phyloP scores from a whole-genome alignment of 176 grass and related monocot species.

The Bothriochloa decipiens region DNA sequence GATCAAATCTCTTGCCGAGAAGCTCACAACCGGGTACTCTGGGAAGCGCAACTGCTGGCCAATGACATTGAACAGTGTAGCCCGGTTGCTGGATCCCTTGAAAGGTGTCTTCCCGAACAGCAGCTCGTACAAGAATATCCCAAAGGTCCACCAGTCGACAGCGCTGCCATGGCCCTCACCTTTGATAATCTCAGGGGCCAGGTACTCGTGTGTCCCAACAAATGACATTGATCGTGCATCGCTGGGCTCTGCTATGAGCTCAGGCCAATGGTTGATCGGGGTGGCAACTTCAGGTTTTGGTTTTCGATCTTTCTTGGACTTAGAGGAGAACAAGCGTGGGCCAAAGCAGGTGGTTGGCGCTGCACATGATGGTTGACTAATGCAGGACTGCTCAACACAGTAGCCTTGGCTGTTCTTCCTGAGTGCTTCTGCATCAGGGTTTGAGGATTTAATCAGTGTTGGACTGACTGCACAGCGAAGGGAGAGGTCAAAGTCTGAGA shows the following conservation, averaged over 20 bases:
- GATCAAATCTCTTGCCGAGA: constrained; percentile 57
- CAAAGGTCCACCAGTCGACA: constrained; percentile 72
- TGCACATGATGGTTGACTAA: constrained; percentile 52
- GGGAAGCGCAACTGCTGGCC: constrained; percentile 65
- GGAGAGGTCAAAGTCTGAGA: constrained; percentile 85
- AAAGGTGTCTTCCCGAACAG: constrained; percentile 69
- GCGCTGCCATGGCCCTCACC: constrained; percentile 69
- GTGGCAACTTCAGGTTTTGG: constrained; percentile 50
- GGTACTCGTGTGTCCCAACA: constrained; percentile 64
- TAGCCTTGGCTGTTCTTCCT: constrained; percentile 47
- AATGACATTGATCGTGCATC: constrained; percentile 65
- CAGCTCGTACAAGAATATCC: constrained; percentile 65
- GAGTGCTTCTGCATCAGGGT: constrained; percentile 44
- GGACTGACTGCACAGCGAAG: constrained; percentile 77
- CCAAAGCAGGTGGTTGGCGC: constrained; percentile 60
- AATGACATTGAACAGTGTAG: constrained; percentile 69
- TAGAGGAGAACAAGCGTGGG: constrained; percentile 61
- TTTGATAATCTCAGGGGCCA: constrained; percentile 73
- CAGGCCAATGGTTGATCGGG: constrained; percentile 60
- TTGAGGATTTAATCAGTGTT: constrained; percentile 67
- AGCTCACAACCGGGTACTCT: constrained; percentile 57
- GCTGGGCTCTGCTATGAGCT: constrained; percentile 62
- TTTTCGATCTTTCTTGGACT: constrained; percentile 61
- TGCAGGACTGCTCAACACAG: constrained; percentile 55
- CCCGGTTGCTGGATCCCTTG: constrained; percentile 63